Percentiles rank a stretch among this genome's conserved stretches.
Conservation (phyloP, 2,329 filamentous ascomycete species). For the Claviceps humidiphila region DNA sequence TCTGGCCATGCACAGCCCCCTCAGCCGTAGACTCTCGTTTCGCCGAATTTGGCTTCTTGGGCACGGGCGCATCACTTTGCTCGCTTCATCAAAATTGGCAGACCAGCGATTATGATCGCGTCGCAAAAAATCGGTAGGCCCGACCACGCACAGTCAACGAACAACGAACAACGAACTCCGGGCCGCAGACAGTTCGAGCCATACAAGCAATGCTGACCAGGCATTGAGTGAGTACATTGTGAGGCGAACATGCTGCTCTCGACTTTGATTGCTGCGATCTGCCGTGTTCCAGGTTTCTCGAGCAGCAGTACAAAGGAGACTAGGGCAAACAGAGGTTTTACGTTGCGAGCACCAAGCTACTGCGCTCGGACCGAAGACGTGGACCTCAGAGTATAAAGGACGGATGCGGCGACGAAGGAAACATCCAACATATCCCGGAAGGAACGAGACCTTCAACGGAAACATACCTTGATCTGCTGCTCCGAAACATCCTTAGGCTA, state of each 20-base stretch:
- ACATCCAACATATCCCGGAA: conserved; percentile 60
- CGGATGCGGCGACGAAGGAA: conserved; percentile 25
- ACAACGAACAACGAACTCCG: conserved; percentile 2
- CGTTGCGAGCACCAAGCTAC: conserved; percentile 2
- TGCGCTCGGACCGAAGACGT: conserved; percentile 7
- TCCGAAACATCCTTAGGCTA: conserved; percentile 95
- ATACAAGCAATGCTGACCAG: conserved; percentile 37
- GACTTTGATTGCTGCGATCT: conserved; percentile 34
- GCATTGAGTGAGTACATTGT: conserved; percentile 29
- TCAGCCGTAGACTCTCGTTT: neutral
- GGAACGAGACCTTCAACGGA: conserved; percentile 60
- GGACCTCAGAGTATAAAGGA: conserved; percentile 15
- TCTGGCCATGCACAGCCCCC: neutral
- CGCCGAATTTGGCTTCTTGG: neutral
- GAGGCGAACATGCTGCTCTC: conserved; percentile 41
- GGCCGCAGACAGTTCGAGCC: conserved; percentile 14
- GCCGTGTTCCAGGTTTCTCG: conserved; percentile 18
- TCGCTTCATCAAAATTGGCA: conserved; percentile 22
- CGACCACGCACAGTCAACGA: conserved; percentile 3
- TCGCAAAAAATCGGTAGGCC: conserved; percentile 3
- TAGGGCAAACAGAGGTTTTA: conserved; percentile 6
- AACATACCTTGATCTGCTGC: conserved; percentile 99
- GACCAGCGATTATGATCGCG: conserved; percentile 2
- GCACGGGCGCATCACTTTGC: conserved; percentile 38
- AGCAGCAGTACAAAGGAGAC: conserved; percentile 18